phyloP scores from a whole-genome alignment of 805 yeast species.

The Vanderwaltozyma tropicalis region DNA sequence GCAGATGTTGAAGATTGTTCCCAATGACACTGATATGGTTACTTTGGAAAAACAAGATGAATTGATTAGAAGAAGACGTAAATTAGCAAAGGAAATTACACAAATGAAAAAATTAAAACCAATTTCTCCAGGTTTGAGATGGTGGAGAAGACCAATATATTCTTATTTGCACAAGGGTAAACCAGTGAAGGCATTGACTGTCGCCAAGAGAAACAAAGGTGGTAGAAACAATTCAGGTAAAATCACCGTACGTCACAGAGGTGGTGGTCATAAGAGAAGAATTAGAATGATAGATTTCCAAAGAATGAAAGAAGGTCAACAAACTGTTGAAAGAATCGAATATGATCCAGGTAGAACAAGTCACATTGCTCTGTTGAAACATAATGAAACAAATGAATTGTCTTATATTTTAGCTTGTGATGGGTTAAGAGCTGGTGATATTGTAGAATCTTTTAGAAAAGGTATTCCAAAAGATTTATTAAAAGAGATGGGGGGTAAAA shows the following conservation, averaged over 20 bases:
- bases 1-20: slow-evolving; percentile 30
- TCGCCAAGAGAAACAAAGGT: slow-evolving; percentile 57
- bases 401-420: slow-evolving; percentile 85
- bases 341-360: slow-evolving; percentile 92
- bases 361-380: slow-evolving; percentile 79
- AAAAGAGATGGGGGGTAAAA: slow-evolving; percentile 78
- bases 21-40: slow-evolving; percentile 43
- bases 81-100: slow-evolving; percentile 59
- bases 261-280: slow-evolving; percentile 93
- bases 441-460: slow-evolving; percentile 76
- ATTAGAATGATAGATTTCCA: slow-evolving; percentile 70
- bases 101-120: slow-evolving; percentile 69
- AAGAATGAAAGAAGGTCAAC: slow-evolving; percentile 59
- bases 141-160: slow-evolving; percentile 82
- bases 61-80: slow-evolving; percentile 59
- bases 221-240: slow-evolving; percentile 87
- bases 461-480: slow-evolving; percentile 74
- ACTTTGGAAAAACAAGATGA: slow-evolving; percentile 74
- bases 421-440: slow-evolving; percentile 88
- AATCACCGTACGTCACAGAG: slow-evolving; percentile 88
- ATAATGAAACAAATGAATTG: slow-evolving; percentile 47
- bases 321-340: slow-evolving; percentile 78
- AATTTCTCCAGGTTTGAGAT: slow-evolving; percentile 75
- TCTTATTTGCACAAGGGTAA: slow-evolving; percentile 79
- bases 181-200: slow-evolving; percentile 68